These are phyloP conservation scores for Pythium graminicola DNA, from an alignment of 352 stramenopile genomes.

Conservation along the genomic window DNA sequence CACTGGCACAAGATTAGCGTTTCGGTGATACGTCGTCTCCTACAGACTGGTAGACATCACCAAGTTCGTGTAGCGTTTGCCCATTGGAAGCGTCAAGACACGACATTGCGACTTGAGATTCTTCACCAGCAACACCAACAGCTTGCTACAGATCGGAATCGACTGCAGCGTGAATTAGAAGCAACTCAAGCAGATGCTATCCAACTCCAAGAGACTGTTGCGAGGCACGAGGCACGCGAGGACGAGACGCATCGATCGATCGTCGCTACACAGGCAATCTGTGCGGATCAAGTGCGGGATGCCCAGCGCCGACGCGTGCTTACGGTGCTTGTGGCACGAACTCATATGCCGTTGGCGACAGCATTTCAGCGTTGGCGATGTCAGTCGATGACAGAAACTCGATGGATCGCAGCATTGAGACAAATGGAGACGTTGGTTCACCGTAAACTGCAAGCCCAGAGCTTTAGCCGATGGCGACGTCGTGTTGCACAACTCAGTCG, in stretches of 20 bases:
- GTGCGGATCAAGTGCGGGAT: background rate
- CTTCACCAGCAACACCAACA: too few species aligned
- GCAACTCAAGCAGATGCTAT: background rate
- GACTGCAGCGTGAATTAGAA: background rate
- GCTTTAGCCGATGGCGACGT: constrained; percentile 4
- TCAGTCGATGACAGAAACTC: background rate
- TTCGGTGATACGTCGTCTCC: background rate
- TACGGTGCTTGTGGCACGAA: background rate
- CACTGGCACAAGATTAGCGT: background rate
- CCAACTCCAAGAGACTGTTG: background rate
- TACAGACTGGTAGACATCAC: too few species aligned
- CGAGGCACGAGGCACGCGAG: too few species aligned
- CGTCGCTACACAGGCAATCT: background rate
- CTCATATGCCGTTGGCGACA: too few species aligned
- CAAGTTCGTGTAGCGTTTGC: too few species aligned
- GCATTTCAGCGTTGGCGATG: constrained; percentile 4
- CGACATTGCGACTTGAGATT: too few species aligned
- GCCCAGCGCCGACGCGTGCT: background rate
- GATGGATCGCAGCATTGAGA: background rate
- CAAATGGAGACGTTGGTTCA: background rate
- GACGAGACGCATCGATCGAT: background rate
- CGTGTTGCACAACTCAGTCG: background rate
- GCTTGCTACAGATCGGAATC: background rate
- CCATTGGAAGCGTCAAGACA: too few species aligned
- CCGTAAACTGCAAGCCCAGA: background rate